Percentiles rank a stretch among this genome's conserved stretches.
phyloP scores from a whole-genome alignment of 306 rosid species.

The Malus fusca region DNA sequence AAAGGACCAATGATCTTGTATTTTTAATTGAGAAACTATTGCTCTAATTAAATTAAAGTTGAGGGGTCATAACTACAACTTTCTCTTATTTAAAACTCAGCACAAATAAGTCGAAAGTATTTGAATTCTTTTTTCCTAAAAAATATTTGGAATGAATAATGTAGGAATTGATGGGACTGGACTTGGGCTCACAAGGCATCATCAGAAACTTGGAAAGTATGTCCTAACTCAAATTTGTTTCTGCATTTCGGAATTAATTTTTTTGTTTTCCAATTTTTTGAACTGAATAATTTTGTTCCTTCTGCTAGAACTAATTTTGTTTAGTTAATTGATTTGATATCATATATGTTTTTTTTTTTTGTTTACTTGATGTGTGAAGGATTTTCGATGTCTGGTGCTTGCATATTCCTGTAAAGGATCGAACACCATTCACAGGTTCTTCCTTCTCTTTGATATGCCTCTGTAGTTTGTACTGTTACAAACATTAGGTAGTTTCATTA shows the following conservation, averaged over 20 bases:
- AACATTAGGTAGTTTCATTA: no score
- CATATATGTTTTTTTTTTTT: not conserved
- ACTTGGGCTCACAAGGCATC: conserved; percentile 70
- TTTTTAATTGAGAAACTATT: no score
- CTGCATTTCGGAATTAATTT: not conserved
- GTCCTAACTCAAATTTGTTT: conserved; percentile 11
- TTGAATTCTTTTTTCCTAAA: not conserved
- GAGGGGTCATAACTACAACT: not conserved
- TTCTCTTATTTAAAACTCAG: not conserved
- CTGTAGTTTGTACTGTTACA: not conserved
- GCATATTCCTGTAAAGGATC: conserved; percentile 77
- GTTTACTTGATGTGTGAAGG: conserved; percentile 36
- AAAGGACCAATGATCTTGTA: no score
- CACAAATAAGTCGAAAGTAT: not conserved
- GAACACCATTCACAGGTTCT: conserved; percentile 65
- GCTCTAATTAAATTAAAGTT: no score
- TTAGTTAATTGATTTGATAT: not conserved
- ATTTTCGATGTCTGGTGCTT: conserved; percentile 78
- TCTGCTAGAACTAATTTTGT: not conserved
- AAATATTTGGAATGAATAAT: not conserved
- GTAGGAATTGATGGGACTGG: conserved; percentile 84
- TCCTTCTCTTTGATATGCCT: not conserved
- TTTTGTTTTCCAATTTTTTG: not conserved
- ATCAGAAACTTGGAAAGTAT: conserved; percentile 60
- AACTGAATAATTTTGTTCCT: not conserved